Evolutionary conservation across 2,329 filamentous ascomycete genomes (phyloP), one percentile per base, ranked within the genome.

Genomic region (Sporothrix euskadiensis): DNA sequence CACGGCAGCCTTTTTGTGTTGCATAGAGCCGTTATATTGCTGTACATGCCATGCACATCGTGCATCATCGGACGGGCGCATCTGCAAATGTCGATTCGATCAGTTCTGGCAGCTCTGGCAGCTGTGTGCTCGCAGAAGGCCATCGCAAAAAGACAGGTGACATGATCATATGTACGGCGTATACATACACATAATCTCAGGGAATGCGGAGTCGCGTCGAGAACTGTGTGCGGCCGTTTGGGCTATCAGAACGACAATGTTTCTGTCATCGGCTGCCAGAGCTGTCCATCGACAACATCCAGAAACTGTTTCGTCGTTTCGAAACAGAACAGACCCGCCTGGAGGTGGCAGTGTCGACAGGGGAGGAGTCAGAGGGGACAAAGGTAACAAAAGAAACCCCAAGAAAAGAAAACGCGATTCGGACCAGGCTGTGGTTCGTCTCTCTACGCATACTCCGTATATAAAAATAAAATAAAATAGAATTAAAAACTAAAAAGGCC

Each of bases 1-100:
- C 66, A 41, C 49, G 12, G 35, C 35, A 57, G 35, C 14, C 12
- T n/a, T 39, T 14, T 56, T 56, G n/a, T 69, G 66, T 41, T 59
- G 68, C 68, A 70, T 57, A 70, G 49, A 69, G 35, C 68, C 68
- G 68, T 70, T 70, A 56, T 56, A 69, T 69, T 69, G 66, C 41
- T 61, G 35, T 39, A 66, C 61, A 47, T 30, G 61, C 39, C 39
- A 47, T 65, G 22, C 26, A 59, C 30, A 9, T 8, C 30, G 30
- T 63, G 59, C 32, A 63, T 35, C 57, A 32, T 32, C 47, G 30
- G 30, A 35, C 68, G 52, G 47, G 68, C 19, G n/a, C 68, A 57
- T 70, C 68, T 59, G 52, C 52, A 30, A 12, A 41, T 44, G 22
- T 57, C 35, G 68, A 59, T 57, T 70, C 39, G 30, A 69, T 70